Percentiles rank a stretch among this genome's conserved stretches.
phyloP scores from a whole-genome alignment of 2,329 filamentous ascomycete species.

The Neofusicoccum cordaticola region DNA sequence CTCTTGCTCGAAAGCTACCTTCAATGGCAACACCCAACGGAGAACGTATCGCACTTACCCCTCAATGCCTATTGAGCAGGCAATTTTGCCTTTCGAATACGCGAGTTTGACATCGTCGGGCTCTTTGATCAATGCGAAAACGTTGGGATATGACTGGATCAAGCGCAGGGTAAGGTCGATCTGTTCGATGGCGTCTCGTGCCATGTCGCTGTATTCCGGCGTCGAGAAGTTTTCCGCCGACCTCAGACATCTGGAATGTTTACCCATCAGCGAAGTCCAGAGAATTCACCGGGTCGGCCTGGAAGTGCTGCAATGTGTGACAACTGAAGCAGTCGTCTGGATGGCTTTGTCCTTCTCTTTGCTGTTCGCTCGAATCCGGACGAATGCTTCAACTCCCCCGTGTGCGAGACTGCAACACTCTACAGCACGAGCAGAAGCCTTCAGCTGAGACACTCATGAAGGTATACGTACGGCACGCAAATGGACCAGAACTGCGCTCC shows the following conservation, averaged over 20 bases:
- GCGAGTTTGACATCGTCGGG: conserved; percentile 29
- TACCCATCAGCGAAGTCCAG: no score
- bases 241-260: conserved; percentile 17
- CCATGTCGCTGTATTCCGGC: conserved; percentile 26
- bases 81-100: neutral
- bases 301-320: no score
- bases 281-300: no score
- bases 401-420: neutral
- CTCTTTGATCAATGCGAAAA: conserved; percentile 25
- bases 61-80: conserved; percentile 31
- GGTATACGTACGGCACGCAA: neutral
- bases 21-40: neutral
- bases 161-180: conserved; percentile 26
- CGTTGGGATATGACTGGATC: conserved; percentile 31
- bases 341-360: no score
- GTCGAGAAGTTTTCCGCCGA: conserved; percentile 27
- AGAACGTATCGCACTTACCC: conserved; percentile 17
- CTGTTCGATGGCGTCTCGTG: conserved; percentile 23
- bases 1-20: neutral
- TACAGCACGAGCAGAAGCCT: no score
- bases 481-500: neutral
- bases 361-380: no score
- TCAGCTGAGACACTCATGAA: no score
- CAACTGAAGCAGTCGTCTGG: no score
- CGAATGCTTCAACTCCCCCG: neutral